Base-by-base conservation (phyloP, 2,329 filamentous ascomycete genomes). In the Colletotrichum tamarilloi region DNA sequence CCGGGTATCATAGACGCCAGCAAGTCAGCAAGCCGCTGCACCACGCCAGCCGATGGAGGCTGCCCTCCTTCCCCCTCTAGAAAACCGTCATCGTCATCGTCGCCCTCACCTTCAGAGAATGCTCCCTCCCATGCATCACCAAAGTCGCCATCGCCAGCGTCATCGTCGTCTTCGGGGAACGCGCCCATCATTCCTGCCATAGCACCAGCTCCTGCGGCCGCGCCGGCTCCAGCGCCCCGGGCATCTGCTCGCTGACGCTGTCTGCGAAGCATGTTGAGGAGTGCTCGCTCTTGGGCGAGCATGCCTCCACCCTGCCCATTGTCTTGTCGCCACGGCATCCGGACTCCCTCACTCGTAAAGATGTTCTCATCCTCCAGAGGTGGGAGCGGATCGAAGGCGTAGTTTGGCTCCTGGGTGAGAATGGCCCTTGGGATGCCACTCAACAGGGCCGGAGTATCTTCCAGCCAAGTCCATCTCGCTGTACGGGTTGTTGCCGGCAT, bases 331-430 rank as follows among this genome's bases (percentile, higher is more conserved):
- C 86, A 89, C 0, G 86, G 87, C 52, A 84, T 77, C 65, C 77
- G 78, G 71, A 86, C 85, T 32, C 81, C 81, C 11, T 82, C 77
- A 72, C 83, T 80, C 0, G 85, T 86, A 75, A 90, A 89, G 11
- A 87, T 80, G 74, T 91, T 91, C 9, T 87, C 83, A 19, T 84
- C 82, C 49, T 89, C 83, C 0, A 87, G 82, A 1, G 95, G 95
- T 24, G 95, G 94, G 16, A 98, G 84, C 1, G 95, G 95, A 79
- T 98, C 95, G 26, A 94, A 97, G 22, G 94, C 90, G 75, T 93
- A 91, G 77, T 91, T 95, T 2, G 92, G 91, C 59, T 91, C 86
- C 42, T 87, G 85, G 22, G 88, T 86, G 12, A 95, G 91, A 77
- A 94, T 88, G 9, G 85, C 83, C 1, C 87, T 86, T 1, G 95